Evolutionary conservation across 192 early-diverging fungal genomes (phyloP), one percentile per base, ranked within the genome.

Genomic region (Jimgerdemannia flammicorona): DNA sequence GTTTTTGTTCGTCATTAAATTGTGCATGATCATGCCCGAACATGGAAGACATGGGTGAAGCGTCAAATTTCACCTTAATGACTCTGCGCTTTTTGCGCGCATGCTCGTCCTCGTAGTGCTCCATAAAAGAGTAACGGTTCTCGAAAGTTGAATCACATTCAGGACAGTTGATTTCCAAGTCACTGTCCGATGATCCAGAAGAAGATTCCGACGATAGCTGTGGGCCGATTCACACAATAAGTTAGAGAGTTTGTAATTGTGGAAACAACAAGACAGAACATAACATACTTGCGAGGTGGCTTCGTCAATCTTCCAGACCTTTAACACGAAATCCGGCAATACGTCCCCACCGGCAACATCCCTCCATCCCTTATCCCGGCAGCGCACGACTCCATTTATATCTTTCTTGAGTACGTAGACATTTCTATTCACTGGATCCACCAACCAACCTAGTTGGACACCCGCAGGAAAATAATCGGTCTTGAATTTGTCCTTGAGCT

Each of bases 401-500:
- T 44, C 70, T 49, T 39, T 41, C 42, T 10, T 75, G 44, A 70
- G 70, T 44, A 75, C 44, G 40, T 18, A 70, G 40, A 75, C 70
- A n/a, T 59, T 3, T 4, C 43, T 40, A 63, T 75, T 42, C 49
- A 59, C 49, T 59, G 49, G 49, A 59, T 59, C 49, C 49, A 59
- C 49, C 14, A 59, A 59, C 49, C 74, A 75, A 70, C 74, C 74
- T 20, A 75, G 54, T 20, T 71, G n/a, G 20, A 75, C 69, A 39
- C 72, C 72, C 43, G 29, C 59, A 65, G 72, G 59, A 73, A 73
- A 73, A 65, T 66, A 73, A 64, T 66, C 49, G 72, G 17, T 54
- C 64, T 54, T 74, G 65, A 74, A 75, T 75, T 71, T 75, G 63
- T 75, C 8, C 69, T 66, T 67, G 69, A 69, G 43, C 40, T 70